Base-by-base conservation (phyloP, 2,329 filamentous ascomycete genomes). In the Exophiala phaeomuriformis region DNA sequence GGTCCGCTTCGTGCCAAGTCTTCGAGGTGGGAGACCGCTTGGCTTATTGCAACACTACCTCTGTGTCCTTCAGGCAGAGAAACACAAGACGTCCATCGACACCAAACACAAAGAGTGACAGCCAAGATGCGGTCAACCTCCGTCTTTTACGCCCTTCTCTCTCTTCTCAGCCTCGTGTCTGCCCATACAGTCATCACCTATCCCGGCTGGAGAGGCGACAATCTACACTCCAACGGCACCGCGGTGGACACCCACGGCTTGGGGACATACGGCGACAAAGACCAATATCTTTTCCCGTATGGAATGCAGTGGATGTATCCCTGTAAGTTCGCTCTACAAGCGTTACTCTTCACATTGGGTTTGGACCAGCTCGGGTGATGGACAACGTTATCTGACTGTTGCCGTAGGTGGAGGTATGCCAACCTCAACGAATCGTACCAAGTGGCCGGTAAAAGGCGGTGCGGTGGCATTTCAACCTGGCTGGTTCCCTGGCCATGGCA, bases 231-330 rank as follows among this genome's bases (percentile, higher is more conserved):
- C 41, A 94, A 89, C 68, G 82, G 81, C 2, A 83, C 79, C 2
- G 63, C 75, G 28, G 64, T 69, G 33, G 69, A 74, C 9, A 63
- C 71, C n/a, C 67, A 66, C 41, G 74, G 74, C 8, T 62, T 82
- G 3, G 77, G 76, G 3, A 73, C 71, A 30, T 72, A 69, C 51
- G 68, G 66, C 35, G 64, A 67, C 12, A 63, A 67, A 35, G 77
- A 77, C 50, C 72, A 71, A 27, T 72, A 74, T 10, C 64, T 72
- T 0, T 93, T 82, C 63, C 90, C 90, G 1, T 95, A 87, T 62
- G 90, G 90, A 72, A 91, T 93, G 87, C 86, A 95, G 74, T 96
- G 90, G 90, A 83, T 84, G 68, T 95, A 95, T 75, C 90, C 90
- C 70, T 96, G 90, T 95, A 76, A 73, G 88, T 75, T 49, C 4